Conservation (phyloP, 345 rosid genomes). For the Populus davidiana region DNA sequence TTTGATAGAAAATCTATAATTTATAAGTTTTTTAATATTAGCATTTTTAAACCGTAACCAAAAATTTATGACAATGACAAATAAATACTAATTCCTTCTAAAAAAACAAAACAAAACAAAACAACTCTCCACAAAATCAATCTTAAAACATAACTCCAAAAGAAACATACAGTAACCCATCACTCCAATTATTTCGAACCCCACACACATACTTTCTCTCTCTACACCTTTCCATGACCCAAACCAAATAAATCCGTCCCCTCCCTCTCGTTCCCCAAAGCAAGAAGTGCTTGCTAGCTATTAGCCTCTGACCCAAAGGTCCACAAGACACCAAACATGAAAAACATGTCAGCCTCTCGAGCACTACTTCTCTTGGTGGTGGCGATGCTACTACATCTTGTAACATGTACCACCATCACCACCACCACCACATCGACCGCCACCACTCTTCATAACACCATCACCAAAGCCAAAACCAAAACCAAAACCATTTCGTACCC, state of each 20-base stretch:
- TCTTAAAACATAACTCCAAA: constrained; percentile 16
- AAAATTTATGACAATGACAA: too few relatives aligned
- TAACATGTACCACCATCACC: neutral
- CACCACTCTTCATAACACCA: neutral
- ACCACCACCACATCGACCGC: constrained; percentile 8
- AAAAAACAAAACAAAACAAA: neutral
- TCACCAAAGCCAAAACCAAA: neutral
- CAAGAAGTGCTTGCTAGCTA: neutral
- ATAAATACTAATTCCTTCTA: neutral
- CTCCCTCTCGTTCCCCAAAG: neutral
- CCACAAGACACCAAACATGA: neutral
- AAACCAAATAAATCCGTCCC: constrained; percentile 28
- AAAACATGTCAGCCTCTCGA: constrained; percentile 21
- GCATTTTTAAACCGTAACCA: too few relatives aligned
- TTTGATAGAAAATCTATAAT: too few relatives aligned
- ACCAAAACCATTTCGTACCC: constrained; percentile 30
- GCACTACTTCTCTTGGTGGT: constrained; percentile 7
- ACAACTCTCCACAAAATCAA: neutral
- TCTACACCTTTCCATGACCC: constrained; percentile 7
- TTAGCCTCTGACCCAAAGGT: neutral
- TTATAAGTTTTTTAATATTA: too few relatives aligned
- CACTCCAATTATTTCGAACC: constrained; percentile 29
- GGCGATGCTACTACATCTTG: constrained; percentile 12
- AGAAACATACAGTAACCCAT: neutral
- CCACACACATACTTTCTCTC: constrained; percentile 15